Conservation (phyloP, 352 stramenopile species). For the Globisporangium acanthophoron region DNA sequence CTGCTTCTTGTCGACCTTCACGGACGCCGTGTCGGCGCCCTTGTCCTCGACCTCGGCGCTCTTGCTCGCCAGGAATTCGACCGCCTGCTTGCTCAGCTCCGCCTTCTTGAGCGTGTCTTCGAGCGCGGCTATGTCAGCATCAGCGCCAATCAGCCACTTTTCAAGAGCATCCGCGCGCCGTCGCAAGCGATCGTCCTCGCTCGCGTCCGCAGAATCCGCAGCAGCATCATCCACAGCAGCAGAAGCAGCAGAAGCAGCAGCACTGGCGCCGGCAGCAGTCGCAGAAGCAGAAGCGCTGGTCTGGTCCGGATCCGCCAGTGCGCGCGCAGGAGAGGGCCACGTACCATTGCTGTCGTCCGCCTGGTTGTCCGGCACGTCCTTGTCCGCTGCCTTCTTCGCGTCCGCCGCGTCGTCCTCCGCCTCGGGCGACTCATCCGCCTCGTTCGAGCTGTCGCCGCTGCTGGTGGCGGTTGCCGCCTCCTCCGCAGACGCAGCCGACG, state of each 20-base stretch:
- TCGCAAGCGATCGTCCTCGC: not conserved
- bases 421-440: slow-evolving; percentile 4
- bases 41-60: not conserved
- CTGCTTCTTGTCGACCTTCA: slow-evolving; percentile 11
- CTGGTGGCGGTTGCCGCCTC: not conserved
- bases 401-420: slow-evolving; percentile 4
- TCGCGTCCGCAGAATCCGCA: not conserved
- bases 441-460: slow-evolving; percentile 9
- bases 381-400: not conserved
- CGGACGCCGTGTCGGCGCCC: not conserved
- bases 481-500: not conserved
- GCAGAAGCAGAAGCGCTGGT: not conserved
- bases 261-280: not conserved
- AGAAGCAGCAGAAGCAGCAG: not conserved
- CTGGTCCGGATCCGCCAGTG: not conserved
- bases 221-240: no score
- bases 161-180: slow-evolving; percentile 10
- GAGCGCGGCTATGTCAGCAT: slow-evolving; percentile 17
- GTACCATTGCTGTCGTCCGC: slow-evolving; percentile 10
- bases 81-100: slow-evolving; percentile 29
- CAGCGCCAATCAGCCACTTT: slow-evolving; percentile 12
- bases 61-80: slow-evolving; percentile 23
- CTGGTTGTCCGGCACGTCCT: slow-evolving; percentile 6
- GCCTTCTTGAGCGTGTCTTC: slow-evolving; percentile 32
- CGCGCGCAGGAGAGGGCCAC: not conserved